These are phyloP conservation scores for Colletotrichum navitas DNA, from an alignment of 2,329 filamentous ascomycete species.

Conservation along the genomic window DNA sequence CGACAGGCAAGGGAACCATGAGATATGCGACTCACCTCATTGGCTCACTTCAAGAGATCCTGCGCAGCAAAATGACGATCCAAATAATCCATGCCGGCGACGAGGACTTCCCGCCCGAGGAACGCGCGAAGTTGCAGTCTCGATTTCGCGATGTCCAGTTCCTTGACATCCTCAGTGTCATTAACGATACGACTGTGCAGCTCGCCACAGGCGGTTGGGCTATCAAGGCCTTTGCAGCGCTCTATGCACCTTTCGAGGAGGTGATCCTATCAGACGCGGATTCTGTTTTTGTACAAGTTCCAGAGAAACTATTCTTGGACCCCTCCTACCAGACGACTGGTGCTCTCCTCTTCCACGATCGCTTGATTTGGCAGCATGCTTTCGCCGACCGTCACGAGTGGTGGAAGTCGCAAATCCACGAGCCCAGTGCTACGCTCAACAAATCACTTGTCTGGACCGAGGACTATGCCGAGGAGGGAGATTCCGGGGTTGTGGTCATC, in stretches of 20 bases:
- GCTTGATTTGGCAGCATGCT: constrained; percentile 53
- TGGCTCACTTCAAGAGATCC: constrained; percentile 47
- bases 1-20: constrained; percentile 49
- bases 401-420: constrained; percentile 54
- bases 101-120: constrained; percentile 45
- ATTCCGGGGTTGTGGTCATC: constrained; percentile 57
- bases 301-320: constrained; percentile 50
- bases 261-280: constrained; percentile 56
- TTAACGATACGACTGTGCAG: constrained; percentile 49
- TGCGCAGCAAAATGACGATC: constrained; percentile 50
- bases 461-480: constrained; percentile 56
- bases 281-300: constrained; percentile 54
- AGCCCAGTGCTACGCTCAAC: constrained; percentile 49
- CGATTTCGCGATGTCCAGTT: constrained; percentile 48
- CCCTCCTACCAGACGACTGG: constrained; percentile 50
- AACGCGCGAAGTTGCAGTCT: constrained; percentile 45
- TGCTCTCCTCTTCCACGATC: constrained; percentile 55
- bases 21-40: constrained; percentile 53
- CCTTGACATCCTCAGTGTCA: constrained; percentile 50
- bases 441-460: constrained; percentile 55
- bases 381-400: constrained; percentile 53
- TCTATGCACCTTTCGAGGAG: constrained; percentile 52
- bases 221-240: constrained; percentile 55
- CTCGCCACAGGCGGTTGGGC: constrained; percentile 53
- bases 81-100: constrained; percentile 54